Evolutionary conservation across 306 rosid species (phyloP).

Genomic region (Ziziphus jujuba): DNA sequence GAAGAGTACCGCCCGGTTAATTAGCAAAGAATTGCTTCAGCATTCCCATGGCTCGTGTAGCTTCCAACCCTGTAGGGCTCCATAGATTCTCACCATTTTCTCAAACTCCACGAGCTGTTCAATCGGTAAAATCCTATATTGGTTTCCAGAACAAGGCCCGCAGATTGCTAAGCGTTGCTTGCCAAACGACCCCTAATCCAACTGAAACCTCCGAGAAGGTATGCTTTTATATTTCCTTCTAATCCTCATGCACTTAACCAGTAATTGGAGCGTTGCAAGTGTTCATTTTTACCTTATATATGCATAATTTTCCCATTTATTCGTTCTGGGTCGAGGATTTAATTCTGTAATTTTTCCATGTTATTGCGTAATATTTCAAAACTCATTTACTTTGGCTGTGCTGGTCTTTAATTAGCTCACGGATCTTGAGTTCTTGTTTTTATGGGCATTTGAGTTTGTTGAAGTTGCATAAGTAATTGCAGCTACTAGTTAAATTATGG

Average conservation of each 20-base stretch:
- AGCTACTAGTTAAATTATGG: neutral
- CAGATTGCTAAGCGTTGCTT: conserved; percentile 46
- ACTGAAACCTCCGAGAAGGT: conserved; percentile 52
- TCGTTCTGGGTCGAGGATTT: neutral
- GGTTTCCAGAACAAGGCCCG: conserved; percentile 25
- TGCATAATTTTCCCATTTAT: neutral
- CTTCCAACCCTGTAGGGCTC: conserved; percentile 55
- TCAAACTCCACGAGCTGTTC: conserved; percentile 35
- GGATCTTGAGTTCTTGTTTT: neutral
- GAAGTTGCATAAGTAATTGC: neutral
- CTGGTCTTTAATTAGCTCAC: neutral
- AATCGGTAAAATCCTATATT: conserved; percentile 13
- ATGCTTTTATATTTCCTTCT: conserved; percentile 7
- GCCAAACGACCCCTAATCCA: conserved; percentile 55
- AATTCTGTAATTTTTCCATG: no score
- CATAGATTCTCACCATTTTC: conserved; percentile 58
- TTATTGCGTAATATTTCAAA: no score
- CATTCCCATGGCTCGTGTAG: conserved; percentile 60
- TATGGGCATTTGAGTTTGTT: neutral
- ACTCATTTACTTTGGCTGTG: neutral
- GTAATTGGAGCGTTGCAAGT: neutral
- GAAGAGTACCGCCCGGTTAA: no score
- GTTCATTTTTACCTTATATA: neutral
- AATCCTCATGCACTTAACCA: neutral
- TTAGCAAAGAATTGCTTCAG: no score